Percentiles rank a stretch among this genome's conserved stretches.
Conservation (phyloP, 176 grass and related monocot species). For the Carex pumila region DNA sequence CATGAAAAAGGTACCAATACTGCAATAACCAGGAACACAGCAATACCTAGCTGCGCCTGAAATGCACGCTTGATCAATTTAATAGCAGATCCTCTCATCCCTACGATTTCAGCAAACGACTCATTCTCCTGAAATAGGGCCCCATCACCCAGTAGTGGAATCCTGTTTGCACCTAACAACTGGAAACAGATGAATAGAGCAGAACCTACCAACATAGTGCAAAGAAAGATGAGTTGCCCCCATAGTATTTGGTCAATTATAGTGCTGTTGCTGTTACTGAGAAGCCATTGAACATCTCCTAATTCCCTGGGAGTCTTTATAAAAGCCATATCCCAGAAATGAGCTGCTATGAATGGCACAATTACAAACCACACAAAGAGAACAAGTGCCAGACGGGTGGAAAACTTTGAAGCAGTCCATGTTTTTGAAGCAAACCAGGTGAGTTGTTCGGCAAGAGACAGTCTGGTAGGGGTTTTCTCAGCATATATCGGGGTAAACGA, state of each 20-base stretch:
- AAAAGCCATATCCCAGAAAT: neutral
- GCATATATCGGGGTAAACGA: neutral
- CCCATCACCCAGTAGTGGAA: neutral
- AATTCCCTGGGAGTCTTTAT: neutral
- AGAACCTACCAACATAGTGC: neutral
- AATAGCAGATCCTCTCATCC: neutral
- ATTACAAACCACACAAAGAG: neutral
- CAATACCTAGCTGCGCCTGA: neutral
- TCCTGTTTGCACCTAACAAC: neutral
- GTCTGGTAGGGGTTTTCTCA: neutral
- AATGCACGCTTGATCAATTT: neutral
- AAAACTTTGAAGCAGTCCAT: neutral
- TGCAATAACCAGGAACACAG: neutral
- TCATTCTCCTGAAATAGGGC: neutral
- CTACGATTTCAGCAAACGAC: neutral
- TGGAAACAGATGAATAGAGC: neutral
- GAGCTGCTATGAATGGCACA: neutral
- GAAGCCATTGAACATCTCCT: neutral
- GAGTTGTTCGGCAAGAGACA: neutral
- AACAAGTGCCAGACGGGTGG: neutral
- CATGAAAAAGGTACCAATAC: constrained; percentile 1
- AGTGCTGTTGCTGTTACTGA: neutral
- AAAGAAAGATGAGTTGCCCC: neutral
- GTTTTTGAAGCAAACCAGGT: neutral
- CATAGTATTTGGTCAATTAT: neutral